A percentile compares a stretch with the other conserved stretches of the same genome.
Evolutionary conservation across 495 filamentous ascomycete species (phyloP).

Genomic region (Tuber melanosporum): DNA sequence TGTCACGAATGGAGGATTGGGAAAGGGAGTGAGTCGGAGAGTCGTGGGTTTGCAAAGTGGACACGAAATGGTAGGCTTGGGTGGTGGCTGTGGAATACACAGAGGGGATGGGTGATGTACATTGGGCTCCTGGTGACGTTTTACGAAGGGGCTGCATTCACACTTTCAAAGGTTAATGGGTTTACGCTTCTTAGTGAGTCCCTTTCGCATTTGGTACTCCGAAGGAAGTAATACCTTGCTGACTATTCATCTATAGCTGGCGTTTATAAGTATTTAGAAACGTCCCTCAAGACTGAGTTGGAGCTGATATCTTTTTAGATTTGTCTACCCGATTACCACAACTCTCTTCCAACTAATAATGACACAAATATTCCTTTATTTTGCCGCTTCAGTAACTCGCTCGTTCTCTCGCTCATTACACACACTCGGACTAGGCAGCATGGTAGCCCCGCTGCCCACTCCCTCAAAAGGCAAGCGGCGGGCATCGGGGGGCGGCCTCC

Average conservation of each 20-base stretch:
- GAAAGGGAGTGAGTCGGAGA: conserved; percentile 29
- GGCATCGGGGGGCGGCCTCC: conserved; percentile 38
- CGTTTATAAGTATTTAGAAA: conserved; percentile 45
- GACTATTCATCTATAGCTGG: conserved; percentile 44
- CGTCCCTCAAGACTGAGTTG: neutral
- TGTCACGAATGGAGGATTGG: conserved; percentile 22
- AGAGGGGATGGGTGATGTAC: conserved; percentile 49
- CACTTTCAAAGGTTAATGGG: conserved; percentile 48
- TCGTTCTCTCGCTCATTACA: conserved; percentile 42
- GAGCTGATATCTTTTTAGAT: conserved; percentile 33
- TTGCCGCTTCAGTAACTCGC: conserved; percentile 44
- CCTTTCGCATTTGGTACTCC: neutral
- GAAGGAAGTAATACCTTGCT: conserved; percentile 11
- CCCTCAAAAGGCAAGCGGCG: conserved; percentile 39
- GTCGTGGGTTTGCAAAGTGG: conserved; percentile 38
- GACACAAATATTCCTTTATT: conserved; percentile 46
- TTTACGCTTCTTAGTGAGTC: conserved; percentile 48
- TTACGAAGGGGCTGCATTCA: conserved; percentile 46
- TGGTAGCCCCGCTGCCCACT: conserved; percentile 41
- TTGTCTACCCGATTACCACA: conserved; percentile 49
- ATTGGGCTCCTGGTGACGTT: conserved; percentile 48
- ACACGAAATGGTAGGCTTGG: conserved; percentile 47
- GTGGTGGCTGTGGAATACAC: conserved; percentile 49
- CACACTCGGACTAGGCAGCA: conserved; percentile 43
- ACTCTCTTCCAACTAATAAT: conserved; percentile 50